Base-by-base conservation (phyloP, 2,329 filamentous ascomycete genomes). In the Trematosphaeria pertusa region DNA sequence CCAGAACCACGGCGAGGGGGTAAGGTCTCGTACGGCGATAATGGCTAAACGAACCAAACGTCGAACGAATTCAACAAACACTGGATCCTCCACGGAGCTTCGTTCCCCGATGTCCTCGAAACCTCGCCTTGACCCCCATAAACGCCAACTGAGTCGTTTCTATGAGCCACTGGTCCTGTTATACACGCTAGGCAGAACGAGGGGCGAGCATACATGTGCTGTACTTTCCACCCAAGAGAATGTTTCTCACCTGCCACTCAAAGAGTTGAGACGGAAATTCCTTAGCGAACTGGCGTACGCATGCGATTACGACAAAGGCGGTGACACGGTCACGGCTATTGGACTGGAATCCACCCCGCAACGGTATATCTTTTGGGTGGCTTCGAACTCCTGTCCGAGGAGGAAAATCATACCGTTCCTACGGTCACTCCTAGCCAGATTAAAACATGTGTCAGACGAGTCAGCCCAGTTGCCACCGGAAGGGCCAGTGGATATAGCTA, bases 281-380 rank as follows among this genome's bases (percentile, higher is more conserved):
- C 45, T 56, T 9, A 42, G 19, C 26, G 45, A 51, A 18, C 22
- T 56, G 20, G 41, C 47, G 12, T 56, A 42, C 33, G 19, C 48
- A 15, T 56, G 47, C 36, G 47, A 56, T 26, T 49, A 38, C 21
- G 42, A 54, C n/a, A 54, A 56, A 31, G 50, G 47, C 10, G 47
- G 53, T 38, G 44, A 53, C 5, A 56, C 50, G 12, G 43, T 47
- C 21, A 51, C 52, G 6, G 46, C 54, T 17, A 51, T 58, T 35
- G 46, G 48, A 3, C 28, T 58, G 24, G 39, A 55, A 31, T 34
- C 19, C 5, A 58, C 52, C 31, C 52, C 52, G 14, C 43, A 56
- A 30, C 26, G 26, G 19, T 22, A 41, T 40, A 36, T 56, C 3
- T 58, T 49, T 33, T 56, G 47, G 52, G 39, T 58, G 11, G 52